Evolutionary conservation across 352 stramenopile genomes (phyloP), one percentile per base, ranked within the genome.

Genomic region (Thalassiosira livingstoniorum): DNA sequence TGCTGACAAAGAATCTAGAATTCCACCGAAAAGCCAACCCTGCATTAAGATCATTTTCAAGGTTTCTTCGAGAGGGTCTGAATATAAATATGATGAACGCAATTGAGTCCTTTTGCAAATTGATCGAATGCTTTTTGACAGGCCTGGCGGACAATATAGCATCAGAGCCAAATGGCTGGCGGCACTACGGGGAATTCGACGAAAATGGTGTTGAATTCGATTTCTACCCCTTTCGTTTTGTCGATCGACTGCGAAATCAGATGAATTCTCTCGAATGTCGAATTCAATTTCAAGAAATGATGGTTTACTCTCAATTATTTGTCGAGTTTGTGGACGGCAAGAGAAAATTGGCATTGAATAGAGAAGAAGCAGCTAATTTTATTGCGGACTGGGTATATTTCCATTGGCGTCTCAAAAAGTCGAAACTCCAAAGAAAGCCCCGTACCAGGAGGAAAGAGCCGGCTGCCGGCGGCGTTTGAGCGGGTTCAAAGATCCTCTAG

Each of bases 351-450:
- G 5, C 47, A 29, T 27, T 58, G 47, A 5, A 4, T 4, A 58
- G 27, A 23, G 47, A 58, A 29, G 11, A 29, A 27, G 47, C 27
- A 29, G 47, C 11, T 5, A 57, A 76, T n/a, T 55, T 57, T 39
- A 69, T 69, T 69, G 61, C 61, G 7, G 37, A 69, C 55, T 69
- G 61, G 61, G 37, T 69, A 18, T 69, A 69, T 35, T 10, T 39
- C 35, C 39, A 69, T 29, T 69, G 61, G 61, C 54, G 53, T 5
- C 34, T 58, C 11, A 58, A 58, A 23, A 58, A 58, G 21, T n/a
- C n/a, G n/a, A n/a, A n/a, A n/a, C n/a, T n/a, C n/a, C n/a, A n/a
- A n/a, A n/a, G n/a, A n/a, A n/a, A n/a, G n/a, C n/a, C n/a, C n/a
- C n/a, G n/a, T n/a, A n/a, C n/a, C n/a, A n/a, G n/a, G n/a, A n/a